Conservation (phyloP, 116 monocot species). For the Zostera marina region DNA sequence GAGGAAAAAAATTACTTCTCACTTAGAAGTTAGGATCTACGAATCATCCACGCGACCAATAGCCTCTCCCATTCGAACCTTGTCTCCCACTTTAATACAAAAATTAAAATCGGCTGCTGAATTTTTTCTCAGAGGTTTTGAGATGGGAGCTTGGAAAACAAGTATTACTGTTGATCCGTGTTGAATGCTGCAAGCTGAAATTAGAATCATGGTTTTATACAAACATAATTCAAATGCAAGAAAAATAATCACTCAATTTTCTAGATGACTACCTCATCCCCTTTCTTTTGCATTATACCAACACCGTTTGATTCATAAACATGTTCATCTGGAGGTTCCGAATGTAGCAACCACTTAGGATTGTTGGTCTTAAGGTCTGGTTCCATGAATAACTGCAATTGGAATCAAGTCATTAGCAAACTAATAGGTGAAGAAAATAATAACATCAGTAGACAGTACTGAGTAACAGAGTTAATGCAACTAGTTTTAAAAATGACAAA, state of each 20-base stretch:
- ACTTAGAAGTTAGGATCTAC: neutral
- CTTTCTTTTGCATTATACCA: conserved; percentile 64
- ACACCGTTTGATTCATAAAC: conserved; percentile 46
- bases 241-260: too few species aligned
- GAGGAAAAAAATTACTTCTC: too few species aligned
- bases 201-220: neutral
- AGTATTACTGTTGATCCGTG: conserved; percentile 95
- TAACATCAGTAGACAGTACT: neutral
- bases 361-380: conserved; percentile 71
- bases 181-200: conserved; percentile 73
- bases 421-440: neutral
- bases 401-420: conserved; percentile 6
- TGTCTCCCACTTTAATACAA: conserved; percentile 50
- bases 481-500: neutral
- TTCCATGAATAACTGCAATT: conserved; percentile 57
- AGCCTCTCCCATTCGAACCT: conserved; percentile 60
- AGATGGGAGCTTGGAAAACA: conserved; percentile 78
- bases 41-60: conserved; percentile 50
- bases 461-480: too few species aligned
- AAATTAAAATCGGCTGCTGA: conserved; percentile 41
- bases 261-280: conserved; percentile 46
- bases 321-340: conserved; percentile 59
- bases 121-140: conserved; percentile 10
- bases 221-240: too few species aligned
- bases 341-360: conserved; percentile 26